Base-by-base conservation (phyloP, 148 eudicot genomes). In the Chenopodium suecicum region DNA sequence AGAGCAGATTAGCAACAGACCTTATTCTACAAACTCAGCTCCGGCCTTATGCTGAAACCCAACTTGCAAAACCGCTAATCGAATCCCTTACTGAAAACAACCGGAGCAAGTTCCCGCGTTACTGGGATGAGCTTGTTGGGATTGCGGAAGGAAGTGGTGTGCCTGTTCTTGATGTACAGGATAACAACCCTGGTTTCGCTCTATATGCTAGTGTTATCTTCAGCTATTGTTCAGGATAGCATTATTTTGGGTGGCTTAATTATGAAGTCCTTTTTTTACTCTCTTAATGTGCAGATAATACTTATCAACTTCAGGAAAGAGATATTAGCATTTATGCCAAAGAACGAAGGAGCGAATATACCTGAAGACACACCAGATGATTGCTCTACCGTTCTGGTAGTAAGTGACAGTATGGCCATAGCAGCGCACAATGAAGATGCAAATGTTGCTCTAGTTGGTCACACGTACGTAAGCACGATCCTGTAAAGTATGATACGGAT, bases 341-440 rank as follows among this genome's bases (percentile, higher is more conserved):
- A 90, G 80, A 77, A 64, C 22, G 86, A 74, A 52, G 83, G 23
- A 9, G 65, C 14, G 17, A 70, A 77, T 47, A 23, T 74, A 32
- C 82, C 83, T 50, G 90, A 78, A 44, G 92, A 89, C 19, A 70
- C 79, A 16, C 83, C 83, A 44, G 97, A 91, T 74, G 97, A 93
- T 84, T 95, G 97, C 82, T 93, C 93, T 27, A 96, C 92, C 87
- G 78, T 95, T 83, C 91, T 93, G 75, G 93, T 95, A 64, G 90
- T 89, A 50, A 83, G 82, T 67, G 86, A 92, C 27, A 78, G 77
- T 32, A 89, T 95, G 90, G 97, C 94, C 68, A 60, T 93, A 79
- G 93, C 91, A 75, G 97, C 92, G 17, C 98, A 95, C 76, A 93
- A 93, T 65, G 98, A 93, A 88, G 98, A 95, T 70, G 98, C 92